A percentile compares a stretch with the other conserved stretches of the same genome.
Evolutionary conservation across 2,329 filamentous ascomycete species (phyloP).

Genomic region (Nothophaeocryptopus gaeumannii): DNA sequence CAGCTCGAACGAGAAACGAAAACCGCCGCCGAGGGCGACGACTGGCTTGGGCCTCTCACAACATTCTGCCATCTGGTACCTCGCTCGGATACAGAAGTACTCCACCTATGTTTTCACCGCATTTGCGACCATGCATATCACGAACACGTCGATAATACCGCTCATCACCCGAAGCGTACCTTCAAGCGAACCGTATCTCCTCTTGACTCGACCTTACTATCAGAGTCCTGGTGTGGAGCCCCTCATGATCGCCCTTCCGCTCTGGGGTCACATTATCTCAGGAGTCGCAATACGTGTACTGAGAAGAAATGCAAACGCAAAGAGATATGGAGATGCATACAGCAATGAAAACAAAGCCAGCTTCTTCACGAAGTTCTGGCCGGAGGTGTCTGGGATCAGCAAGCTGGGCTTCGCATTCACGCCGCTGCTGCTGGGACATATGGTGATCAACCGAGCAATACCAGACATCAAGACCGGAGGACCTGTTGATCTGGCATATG

Average conservation of each 20-base stretch:
- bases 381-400: constrained; percentile 66
- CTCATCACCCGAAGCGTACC: constrained; percentile 69
- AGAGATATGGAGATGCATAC: constrained; percentile 68
- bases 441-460: constrained; percentile 70
- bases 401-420: constrained; percentile 69
- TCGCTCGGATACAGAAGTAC: constrained; percentile 78
- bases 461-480: constrained; percentile 75
- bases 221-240: constrained; percentile 80
- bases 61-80: constrained; percentile 72
- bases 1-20: constrained; percentile 12
- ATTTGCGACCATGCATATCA: constrained; percentile 73
- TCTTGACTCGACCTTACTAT: constrained; percentile 89
- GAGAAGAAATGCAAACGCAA: constrained; percentile 67
- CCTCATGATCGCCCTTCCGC: constrained; percentile 70
- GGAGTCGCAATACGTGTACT: constrained; percentile 75
- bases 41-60: constrained; percentile 58
- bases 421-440: constrained; percentile 66
- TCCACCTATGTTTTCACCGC: constrained; percentile 80
- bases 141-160: constrained; percentile 79
- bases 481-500: constrained; percentile 79
- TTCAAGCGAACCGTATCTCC: constrained; percentile 77
- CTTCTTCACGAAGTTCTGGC: constrained; percentile 56
- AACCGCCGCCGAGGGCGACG: constrained; percentile 32
- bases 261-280: constrained; percentile 71
- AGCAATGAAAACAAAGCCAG: constrained; percentile 43